Percentiles rank a stretch among this genome's conserved stretches.
phyloP scores from a whole-genome alignment of 305 asterid genomes.

The Solanum aculeatissimum region DNA sequence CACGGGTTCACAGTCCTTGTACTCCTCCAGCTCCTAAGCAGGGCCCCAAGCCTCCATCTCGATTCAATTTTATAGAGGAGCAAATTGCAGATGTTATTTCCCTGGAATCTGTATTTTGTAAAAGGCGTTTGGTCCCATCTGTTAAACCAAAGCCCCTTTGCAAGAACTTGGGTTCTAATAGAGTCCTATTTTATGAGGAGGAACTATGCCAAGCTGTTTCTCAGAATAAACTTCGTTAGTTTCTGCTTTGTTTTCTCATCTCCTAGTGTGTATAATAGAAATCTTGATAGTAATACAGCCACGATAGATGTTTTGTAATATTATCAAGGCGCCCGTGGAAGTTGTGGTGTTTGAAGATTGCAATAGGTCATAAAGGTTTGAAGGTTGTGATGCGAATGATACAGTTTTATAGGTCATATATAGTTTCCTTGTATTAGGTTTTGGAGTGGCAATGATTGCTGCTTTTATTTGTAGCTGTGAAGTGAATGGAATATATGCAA shows the following conservation, averaged over 20 bases:
- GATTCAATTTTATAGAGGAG: constrained; percentile 55
- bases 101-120: constrained; percentile 49
- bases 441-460: neutral
- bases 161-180: constrained; percentile 71
- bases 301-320: constrained; percentile 10
- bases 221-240: constrained; percentile 84
- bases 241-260: neutral
- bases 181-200: constrained; percentile 84
- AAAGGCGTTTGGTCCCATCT: constrained; percentile 62
- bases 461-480: neutral
- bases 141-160: constrained; percentile 57
- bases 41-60: constrained; percentile 83
- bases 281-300: neutral
- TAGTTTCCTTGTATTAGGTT: neutral
- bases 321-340: neutral
- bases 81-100: constrained; percentile 89
- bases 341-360: constrained; percentile 1
- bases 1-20: constrained; percentile 41
- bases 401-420: neutral
- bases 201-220: constrained; percentile 97
- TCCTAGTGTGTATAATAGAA: neutral
- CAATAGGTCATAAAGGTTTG: constrained; percentile 2
- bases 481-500: neutral
- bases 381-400: neutral
- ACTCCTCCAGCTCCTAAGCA: constrained; percentile 93